Evolutionary conservation across 371 early-diverging fungal genomes (phyloP).

Genomic region (Sporodiniella umbellata): DNA sequence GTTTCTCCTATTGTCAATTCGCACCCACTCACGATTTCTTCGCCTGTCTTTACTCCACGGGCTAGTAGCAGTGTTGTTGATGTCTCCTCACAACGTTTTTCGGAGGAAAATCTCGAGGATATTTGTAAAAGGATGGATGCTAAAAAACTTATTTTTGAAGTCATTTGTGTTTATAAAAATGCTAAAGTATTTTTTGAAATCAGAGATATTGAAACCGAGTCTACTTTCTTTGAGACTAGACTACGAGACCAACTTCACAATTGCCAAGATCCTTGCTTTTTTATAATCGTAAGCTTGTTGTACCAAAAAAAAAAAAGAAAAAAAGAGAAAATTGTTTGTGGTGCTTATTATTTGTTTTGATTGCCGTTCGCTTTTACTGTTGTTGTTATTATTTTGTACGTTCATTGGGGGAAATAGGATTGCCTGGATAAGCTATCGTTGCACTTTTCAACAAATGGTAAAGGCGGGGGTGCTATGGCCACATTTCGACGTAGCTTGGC

Average conservation of each 20-base stretch:
- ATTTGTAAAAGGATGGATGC: constrained; percentile 25
- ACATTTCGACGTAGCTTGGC: constrained; percentile 31
- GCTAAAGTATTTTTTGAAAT: constrained; percentile 28
- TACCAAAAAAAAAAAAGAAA: too few relatives aligned
- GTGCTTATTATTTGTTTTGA: too few relatives aligned
- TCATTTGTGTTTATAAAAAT: constrained; percentile 31
- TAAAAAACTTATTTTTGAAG: constrained; percentile 10
- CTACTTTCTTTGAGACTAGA: constrained; percentile 19
- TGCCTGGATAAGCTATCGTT: constrained; percentile 4
- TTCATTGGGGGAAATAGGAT: constrained; percentile 2
- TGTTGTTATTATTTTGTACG: neutral
- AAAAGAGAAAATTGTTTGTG: neutral
- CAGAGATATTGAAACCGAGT: constrained; percentile 31
- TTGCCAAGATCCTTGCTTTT: constrained; percentile 27
- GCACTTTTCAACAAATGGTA: constrained; percentile 19
- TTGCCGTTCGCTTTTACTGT: too few relatives aligned
- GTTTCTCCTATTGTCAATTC: too few relatives aligned
- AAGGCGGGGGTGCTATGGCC: constrained; percentile 18
- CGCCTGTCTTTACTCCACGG: too few relatives aligned
- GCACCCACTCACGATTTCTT: neutral
- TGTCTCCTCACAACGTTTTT: constrained; percentile 15
- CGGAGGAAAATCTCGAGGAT: constrained; percentile 16
- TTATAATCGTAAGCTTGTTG: constrained; percentile 25
- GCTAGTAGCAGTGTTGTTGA: too few relatives aligned
- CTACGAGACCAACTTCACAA: constrained; percentile 22